phyloP scores from a whole-genome alignment of 192 early-diverging fungal species.

The Backusella mclennaniae region DNA sequence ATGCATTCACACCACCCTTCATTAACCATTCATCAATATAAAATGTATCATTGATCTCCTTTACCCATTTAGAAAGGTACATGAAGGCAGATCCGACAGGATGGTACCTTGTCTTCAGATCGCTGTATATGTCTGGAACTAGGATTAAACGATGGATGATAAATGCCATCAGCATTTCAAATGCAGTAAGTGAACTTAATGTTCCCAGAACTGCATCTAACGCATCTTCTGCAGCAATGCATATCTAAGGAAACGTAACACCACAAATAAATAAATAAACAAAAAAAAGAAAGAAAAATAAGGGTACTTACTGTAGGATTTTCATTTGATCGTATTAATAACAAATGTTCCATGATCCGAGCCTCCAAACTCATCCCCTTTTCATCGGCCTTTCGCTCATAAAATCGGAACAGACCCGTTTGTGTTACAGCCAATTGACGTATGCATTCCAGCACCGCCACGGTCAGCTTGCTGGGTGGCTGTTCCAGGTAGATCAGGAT shows the following conservation, averaged over 20 bases:
- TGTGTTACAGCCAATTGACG: conserved; percentile 29
- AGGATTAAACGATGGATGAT: conserved; percentile 20
- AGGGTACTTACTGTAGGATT: conserved; percentile 19
- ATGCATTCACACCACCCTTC: conserved; percentile 24
- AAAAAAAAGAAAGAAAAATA: not conserved
- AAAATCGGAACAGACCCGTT: conserved; percentile 31
- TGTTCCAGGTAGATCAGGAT: conserved; percentile 5
- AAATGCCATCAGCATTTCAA: conserved; percentile 31
- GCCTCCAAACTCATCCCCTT: conserved; percentile 19
- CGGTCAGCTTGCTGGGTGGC: not conserved
- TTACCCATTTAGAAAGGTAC: conserved; percentile 29
- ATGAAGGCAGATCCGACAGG: conserved; percentile 35
- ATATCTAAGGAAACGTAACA: conserved; percentile 17
- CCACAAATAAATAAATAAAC: not conserved
- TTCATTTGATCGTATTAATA: conserved; percentile 8
- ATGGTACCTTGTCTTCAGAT: conserved; percentile 14
- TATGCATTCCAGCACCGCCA: conserved; percentile 13
- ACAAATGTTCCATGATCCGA: conserved; percentile 10
- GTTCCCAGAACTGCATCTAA: conserved; percentile 31
- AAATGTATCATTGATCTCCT: conserved; percentile 18
- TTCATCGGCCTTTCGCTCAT: conserved; percentile 21
- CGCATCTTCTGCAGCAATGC: conserved; percentile 35
- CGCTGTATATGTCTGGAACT: not conserved
- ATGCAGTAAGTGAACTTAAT: conserved; percentile 27
- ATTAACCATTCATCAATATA: conserved; percentile 29